phyloP scores from a whole-genome alignment of 169 alveolate species.

The Cryptosporidium viatorum region DNA sequence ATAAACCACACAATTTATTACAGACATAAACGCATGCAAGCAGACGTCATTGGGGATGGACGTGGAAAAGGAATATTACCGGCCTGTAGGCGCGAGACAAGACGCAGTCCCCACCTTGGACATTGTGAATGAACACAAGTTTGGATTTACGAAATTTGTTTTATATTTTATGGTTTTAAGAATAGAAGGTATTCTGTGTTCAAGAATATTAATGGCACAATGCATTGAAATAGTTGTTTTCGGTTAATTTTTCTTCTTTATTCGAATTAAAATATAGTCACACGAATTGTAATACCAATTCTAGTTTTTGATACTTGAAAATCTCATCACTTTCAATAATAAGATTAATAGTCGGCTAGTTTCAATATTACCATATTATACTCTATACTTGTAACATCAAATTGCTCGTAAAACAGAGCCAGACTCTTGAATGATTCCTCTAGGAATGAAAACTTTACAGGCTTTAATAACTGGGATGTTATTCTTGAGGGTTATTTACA shows the following conservation, averaged over 20 bases:
- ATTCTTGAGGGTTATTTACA: too few species aligned
- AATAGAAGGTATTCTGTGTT: background rate
- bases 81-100: slow-evolving; percentile 32
- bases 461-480: background rate
- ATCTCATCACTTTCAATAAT: too few species aligned
- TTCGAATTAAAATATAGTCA: too few species aligned
- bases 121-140: too few species aligned
- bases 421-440: too few species aligned
- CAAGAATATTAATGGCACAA: background rate
- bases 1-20: slow-evolving; percentile 68
- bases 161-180: too few species aligned
- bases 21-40: slow-evolving; percentile 74
- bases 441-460: too few species aligned
- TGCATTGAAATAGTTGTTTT: too few species aligned
- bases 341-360: background rate
- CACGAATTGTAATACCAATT: too few species aligned
- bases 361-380: too few species aligned
- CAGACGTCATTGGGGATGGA: slow-evolving; percentile 75
- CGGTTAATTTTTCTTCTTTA: background rate
- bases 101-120: slow-evolving; percentile 20
- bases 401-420: background rate
- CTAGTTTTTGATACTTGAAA: too few species aligned
- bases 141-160: too few species aligned
- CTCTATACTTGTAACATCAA: background rate
- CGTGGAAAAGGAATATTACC: slow-evolving; percentile 69